Conservation (phyloP, 2,329 filamentous ascomycete genomes). For the Calonectria hongkongensis region DNA sequence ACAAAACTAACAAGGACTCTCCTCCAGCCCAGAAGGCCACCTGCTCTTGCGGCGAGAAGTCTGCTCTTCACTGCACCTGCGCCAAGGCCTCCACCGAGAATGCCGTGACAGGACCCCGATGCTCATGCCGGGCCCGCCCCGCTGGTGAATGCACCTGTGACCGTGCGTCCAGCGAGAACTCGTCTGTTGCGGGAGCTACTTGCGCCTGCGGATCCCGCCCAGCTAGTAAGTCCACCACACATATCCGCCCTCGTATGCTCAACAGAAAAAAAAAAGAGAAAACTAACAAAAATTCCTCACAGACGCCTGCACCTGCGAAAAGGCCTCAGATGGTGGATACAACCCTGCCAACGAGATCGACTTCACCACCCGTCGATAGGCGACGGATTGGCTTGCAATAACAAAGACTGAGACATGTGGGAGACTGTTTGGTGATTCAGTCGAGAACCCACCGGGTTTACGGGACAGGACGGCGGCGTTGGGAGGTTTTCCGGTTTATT, state of each 20-base stretch:
- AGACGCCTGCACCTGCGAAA: slow-evolving; percentile 90
- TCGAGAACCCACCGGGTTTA: slow-evolving; percentile 11
- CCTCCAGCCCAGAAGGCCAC: slow-evolving; percentile 76
- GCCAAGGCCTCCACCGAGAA: slow-evolving; percentile 87
- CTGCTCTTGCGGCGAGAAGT: slow-evolving; percentile 93
- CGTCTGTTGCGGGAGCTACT: slow-evolving; percentile 72
- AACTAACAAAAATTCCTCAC: slow-evolving; percentile 38
- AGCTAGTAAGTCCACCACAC: slow-evolving; percentile 71
- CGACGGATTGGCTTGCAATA: slow-evolving; percentile 11
- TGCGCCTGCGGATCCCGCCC: slow-evolving; percentile 88
- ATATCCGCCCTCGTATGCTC: neutral
- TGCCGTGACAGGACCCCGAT: slow-evolving; percentile 81
- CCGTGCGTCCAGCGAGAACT: slow-evolving; percentile 82
- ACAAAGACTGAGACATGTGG: slow-evolving; percentile 21
- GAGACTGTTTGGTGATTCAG: slow-evolving; percentile 30
- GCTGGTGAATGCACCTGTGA: slow-evolving; percentile 90
- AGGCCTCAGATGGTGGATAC: slow-evolving; percentile 76
- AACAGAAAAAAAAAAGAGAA: neutral
- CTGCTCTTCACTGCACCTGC: slow-evolving; percentile 91
- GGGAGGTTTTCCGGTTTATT: slow-evolving; percentile 12
- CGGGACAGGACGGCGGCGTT: slow-evolving; percentile 25
- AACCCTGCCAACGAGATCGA: slow-evolving; percentile 85
- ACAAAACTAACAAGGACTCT: slow-evolving; percentile 24
- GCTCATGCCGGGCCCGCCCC: slow-evolving; percentile 88
- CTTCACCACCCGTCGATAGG: slow-evolving; percentile 80